Evolutionary conservation across 306 rosid species (phyloP), one percentile per base, ranked within the genome.

Genomic region (Trifolium dubium): DNA sequence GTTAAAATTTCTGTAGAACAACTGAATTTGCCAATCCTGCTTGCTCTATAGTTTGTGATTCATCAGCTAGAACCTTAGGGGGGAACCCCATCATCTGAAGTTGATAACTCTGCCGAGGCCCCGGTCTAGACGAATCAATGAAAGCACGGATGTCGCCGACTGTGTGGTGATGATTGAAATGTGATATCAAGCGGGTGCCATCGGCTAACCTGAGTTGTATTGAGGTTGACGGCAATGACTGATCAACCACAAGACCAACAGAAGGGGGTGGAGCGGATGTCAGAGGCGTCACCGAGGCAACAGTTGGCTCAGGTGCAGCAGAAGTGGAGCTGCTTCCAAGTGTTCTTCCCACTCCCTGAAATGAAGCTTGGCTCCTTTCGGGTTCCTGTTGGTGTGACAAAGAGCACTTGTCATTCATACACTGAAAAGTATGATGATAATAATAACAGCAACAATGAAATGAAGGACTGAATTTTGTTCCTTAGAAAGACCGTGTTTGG

Each of bases 321-420:
- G 97, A 81, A 74, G 80, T 55, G 64, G 98, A 87, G 86, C 89
- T 85, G 86, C 96, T 76, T 79, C 97, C 99, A 7, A 94, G 88
- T 73, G 99, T 92, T 83, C 97, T 89, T 77, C 99, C 99, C 53
- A 87, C 88, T 41, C 97, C 99, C 77, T 92, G 96, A 85, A 92
- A 94, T 76, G 95, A 71, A 58, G 74, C 85, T 17, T 77, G 87
- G 50, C 10, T 84, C 79, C 80, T 89, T 83, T 85, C 92, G 6
- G 92, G 90, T 79, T 94, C 97, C 99, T 94, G 86, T 60, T 83
- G 53, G 49, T 17, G 53, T 61, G 61, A 46, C 71, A 65, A 69
- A 43, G 67, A 30, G 64, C 37, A 77, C 10, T 58, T 58, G 35
- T 8, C 14, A 56, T 63, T 67, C 23, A 69, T 54, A 62, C 18